These are phyloP conservation scores for Wickerhamiella siamensis DNA, from an alignment of 805 yeast genomes.

Conservation along the genomic window DNA sequence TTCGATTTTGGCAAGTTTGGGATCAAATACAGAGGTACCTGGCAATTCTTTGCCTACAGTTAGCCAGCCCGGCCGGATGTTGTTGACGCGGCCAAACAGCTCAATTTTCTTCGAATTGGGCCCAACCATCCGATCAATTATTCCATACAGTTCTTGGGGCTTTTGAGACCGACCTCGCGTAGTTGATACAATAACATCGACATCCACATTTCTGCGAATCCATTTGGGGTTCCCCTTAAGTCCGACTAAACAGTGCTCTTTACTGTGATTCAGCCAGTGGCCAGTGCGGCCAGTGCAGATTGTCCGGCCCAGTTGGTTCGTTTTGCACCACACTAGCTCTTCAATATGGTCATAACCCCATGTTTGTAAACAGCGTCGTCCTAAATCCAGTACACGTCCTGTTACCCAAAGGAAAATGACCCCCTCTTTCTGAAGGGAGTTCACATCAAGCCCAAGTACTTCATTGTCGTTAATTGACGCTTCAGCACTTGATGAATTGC, in stretches of 20 bases:
- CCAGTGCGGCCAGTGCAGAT: conserved; percentile 95
- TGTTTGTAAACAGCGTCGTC: conserved; percentile 53
- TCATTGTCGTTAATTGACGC: conserved; percentile 46
- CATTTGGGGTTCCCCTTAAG: conserved; percentile 63
- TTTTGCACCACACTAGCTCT: conserved; percentile 81
- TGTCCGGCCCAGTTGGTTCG: conserved; percentile 75
- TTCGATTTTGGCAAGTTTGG: conserved; percentile 7
- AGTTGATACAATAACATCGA: conserved; percentile 64
- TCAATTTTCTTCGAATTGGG: conserved; percentile 64
- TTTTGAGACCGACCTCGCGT: conserved; percentile 83
- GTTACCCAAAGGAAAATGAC: conserved; percentile 84
- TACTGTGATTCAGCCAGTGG: conserved; percentile 92
- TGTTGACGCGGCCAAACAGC: conserved; percentile 78
- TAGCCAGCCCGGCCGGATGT: conserved; percentile 81
- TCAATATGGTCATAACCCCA: conserved; percentile 78
- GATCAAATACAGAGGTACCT: conserved; percentile 9
- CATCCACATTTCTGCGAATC: conserved; percentile 52
- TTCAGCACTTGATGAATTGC: conserved; percentile 4
- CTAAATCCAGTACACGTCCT: conserved; percentile 82
- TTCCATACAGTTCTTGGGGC: conserved; percentile 81
- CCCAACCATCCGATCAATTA: conserved; percentile 77
- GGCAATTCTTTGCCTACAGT: conserved; percentile 24
- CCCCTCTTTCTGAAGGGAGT: conserved; percentile 68
- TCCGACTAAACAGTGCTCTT: conserved; percentile 80
- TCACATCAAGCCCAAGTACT: conserved; percentile 49